A percentile compares a stretch with the other conserved stretches of the same genome.
phyloP scores from a whole-genome alignment of 2,329 filamentous ascomycete genomes.

The Alternaria triticimaculans region DNA sequence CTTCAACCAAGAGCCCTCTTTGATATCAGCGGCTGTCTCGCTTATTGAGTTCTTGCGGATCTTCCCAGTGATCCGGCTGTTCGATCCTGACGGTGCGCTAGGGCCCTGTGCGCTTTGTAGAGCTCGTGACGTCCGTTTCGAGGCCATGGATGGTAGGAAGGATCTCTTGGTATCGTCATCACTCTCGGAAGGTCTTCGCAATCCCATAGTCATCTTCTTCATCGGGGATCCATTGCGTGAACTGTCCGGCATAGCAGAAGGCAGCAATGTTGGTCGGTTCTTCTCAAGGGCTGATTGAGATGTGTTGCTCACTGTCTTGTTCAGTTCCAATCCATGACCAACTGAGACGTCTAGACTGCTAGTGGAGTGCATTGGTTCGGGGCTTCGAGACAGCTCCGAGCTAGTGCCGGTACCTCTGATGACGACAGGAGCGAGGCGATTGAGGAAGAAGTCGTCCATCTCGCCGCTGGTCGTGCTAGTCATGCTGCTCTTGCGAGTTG shows the following conservation, averaged over 20 bases:
- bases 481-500: conserved; percentile 53
- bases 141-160: conserved; percentile 39
- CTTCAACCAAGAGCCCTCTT: conserved; percentile 50
- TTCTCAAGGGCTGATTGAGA: conserved; percentile 26
- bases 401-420: conserved; percentile 54
- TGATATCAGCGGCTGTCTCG: conserved; percentile 35
- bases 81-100: conserved; percentile 16
- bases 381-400: conserved; percentile 43
- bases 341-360: conserved; percentile 43
- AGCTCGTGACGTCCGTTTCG: conserved; percentile 36
- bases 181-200: conserved; percentile 45
- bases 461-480: conserved; percentile 51
- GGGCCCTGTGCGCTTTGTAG: conserved; percentile 32
- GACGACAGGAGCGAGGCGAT: conserved; percentile 53
- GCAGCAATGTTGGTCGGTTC: conserved; percentile 38
- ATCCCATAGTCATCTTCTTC: conserved; percentile 36
- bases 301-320: conserved; percentile 27
- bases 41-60: conserved; percentile 34
- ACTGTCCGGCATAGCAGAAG: conserved; percentile 49
- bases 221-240: conserved; percentile 38
- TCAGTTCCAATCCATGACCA: conserved; percentile 19
- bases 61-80: conserved; percentile 23
- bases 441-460: conserved; percentile 55
- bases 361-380: conserved; percentile 45
- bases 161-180: conserved; percentile 45